Conservation (phyloP, 257 asterid species). For the Voacanga thouarsii region DNA sequence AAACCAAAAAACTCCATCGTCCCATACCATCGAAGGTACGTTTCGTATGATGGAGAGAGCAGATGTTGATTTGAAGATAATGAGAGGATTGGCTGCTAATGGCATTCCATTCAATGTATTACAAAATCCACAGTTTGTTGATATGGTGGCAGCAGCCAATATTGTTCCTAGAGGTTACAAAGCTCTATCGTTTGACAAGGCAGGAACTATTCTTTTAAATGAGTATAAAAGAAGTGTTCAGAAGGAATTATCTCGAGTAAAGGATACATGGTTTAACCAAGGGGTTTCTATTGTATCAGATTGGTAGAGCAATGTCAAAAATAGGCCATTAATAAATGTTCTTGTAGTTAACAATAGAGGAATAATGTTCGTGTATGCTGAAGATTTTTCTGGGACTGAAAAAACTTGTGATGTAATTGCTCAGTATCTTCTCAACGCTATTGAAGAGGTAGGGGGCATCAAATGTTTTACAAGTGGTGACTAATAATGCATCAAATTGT, state of each 20-base stretch:
- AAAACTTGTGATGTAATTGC: background rate
- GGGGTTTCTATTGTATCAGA: no score
- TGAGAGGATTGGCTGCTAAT: background rate
- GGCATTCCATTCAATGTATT: conserved; percentile 2
- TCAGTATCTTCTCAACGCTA: background rate
- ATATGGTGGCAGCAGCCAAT: background rate
- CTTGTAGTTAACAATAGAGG: background rate
- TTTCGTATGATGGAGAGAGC: no score
- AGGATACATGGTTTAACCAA: conserved; percentile 8
- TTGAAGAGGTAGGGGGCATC: background rate
- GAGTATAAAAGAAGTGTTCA: background rate
- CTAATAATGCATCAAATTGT: background rate
- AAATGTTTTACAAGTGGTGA: no score
- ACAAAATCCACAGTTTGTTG: background rate
- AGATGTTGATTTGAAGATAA: no score
- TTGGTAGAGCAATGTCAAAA: no score
- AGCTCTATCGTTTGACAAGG: background rate
- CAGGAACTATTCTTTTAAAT: background rate
- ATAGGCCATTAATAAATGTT: no score
- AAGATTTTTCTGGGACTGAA: background rate
- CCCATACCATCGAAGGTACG: no score
- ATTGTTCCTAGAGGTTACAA: background rate
- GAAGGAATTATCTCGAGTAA: background rate
- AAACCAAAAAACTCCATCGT: no score
- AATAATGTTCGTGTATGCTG: background rate